Percentiles rank a stretch among this genome's conserved stretches.
Conservation (phyloP, 2,329 filamentous ascomycete species). For the Aspergillus tubingensis region DNA sequence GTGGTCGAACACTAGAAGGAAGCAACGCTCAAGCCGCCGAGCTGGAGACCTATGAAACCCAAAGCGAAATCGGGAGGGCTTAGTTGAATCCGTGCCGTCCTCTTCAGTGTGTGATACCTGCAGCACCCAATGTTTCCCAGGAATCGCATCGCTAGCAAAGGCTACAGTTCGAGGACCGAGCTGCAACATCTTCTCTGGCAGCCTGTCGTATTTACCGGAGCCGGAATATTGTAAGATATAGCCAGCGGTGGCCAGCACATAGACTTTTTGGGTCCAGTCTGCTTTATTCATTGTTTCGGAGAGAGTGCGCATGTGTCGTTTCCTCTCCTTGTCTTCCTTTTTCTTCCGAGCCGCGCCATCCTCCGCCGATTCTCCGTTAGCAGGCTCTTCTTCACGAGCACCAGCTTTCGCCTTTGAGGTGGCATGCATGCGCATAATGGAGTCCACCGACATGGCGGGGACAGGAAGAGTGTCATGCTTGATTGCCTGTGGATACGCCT, state of each 20-base stretch:
- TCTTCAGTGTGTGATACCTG: conserved; percentile 46
- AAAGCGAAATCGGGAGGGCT: conserved; percentile 43
- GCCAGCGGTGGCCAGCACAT: conserved; percentile 46
- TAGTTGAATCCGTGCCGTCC: conserved; percentile 35
- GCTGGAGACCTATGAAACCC: conserved; percentile 39
- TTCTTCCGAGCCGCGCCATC: conserved; percentile 31
- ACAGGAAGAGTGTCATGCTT: conserved; percentile 72
- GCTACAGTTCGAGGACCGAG: conserved; percentile 49
- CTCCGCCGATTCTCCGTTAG: conserved; percentile 23
- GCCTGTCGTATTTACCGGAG: conserved; percentile 47
- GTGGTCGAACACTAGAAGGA: conserved; percentile 47
- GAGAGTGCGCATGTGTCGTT: conserved; percentile 38
- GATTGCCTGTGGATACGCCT: conserved; percentile 81
- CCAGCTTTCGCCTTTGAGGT: conserved; percentile 26
- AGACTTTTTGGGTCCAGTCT: conserved; percentile 49
- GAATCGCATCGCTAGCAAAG: conserved; percentile 53
- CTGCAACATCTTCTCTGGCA: conserved; percentile 51
- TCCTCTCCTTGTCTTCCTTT: conserved; percentile 36
- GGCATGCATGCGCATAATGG: conserved; percentile 61
- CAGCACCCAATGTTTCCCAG: conserved; percentile 52
- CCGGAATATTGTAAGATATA: conserved; percentile 50
- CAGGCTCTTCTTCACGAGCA: conserved; percentile 16
- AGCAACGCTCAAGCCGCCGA: conserved; percentile 40
- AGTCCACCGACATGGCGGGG: conserved; percentile 68
- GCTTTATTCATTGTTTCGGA: conserved; percentile 42